phyloP scores from a whole-genome alignment of 345 rosid species.

The Eucalyptus cladocalyx region DNA sequence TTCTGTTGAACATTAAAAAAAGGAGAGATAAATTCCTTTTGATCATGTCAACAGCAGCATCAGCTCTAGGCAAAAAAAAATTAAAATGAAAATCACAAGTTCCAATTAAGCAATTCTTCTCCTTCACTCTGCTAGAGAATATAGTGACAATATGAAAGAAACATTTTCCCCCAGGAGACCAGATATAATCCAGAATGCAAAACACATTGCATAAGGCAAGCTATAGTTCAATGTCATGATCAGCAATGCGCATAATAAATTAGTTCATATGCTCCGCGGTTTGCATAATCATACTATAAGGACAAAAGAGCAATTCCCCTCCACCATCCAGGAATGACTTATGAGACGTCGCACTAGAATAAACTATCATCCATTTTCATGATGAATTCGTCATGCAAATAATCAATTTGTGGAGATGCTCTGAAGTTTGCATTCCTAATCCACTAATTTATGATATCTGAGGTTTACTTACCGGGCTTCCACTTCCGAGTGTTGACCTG shows the following conservation, averaged over 20 bases:
- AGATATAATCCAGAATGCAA: not conserved
- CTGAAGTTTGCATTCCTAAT: not conserved
- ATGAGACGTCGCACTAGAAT: not conserved
- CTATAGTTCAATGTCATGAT: not conserved
- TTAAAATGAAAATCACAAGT: not conserved
- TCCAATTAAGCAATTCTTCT: not conserved
- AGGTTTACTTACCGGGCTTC: slow-evolving; percentile 1
- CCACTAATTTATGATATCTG: not conserved
- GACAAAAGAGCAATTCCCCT: not conserved
- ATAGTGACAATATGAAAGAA: not conserved
- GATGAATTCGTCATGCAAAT: not conserved
- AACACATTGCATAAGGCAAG: not conserved
- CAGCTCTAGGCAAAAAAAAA: not conserved
- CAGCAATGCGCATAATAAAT: not conserved
- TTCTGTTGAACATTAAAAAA: not conserved
- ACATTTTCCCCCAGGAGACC: not conserved
- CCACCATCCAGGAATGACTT: not conserved
- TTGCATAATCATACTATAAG: not conserved
- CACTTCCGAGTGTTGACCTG: not conserved
- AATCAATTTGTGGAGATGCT: not conserved
- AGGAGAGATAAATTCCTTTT: not conserved
- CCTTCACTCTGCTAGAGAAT: not conserved
- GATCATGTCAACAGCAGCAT: not conserved
- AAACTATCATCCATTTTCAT: not conserved
- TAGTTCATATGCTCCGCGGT: not conserved